Conservation (phyloP, 2,329 filamentous ascomycete genomes). For the Phialophora chinensis region DNA sequence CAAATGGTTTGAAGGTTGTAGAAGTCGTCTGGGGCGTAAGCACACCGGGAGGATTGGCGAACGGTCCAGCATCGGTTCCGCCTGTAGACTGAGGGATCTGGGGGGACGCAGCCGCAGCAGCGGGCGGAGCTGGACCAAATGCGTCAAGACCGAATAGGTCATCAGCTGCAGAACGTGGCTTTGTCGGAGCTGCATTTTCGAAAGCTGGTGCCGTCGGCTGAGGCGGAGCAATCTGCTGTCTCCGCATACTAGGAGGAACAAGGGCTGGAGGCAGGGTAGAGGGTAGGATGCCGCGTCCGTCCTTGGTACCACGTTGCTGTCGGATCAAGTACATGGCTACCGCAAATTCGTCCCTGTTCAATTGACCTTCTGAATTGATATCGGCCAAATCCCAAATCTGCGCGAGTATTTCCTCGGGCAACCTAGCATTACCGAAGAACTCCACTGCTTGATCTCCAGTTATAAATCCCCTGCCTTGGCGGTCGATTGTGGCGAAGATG, state of each 20-base stretch:
- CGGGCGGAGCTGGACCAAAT: constrained; percentile 58
- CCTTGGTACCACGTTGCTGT: constrained; percentile 78
- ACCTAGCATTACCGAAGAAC: constrained; percentile 90
- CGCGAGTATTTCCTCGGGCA: constrained; percentile 86
- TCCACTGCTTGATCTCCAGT: constrained; percentile 92
- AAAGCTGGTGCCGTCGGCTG: constrained; percentile 54
- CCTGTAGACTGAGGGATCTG: constrained; percentile 73
- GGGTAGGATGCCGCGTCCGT: constrained; percentile 68
- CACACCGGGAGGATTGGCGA: constrained; percentile 58
- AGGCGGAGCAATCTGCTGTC: constrained; percentile 50
- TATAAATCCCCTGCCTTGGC: constrained; percentile 78
- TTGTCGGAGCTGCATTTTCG: constrained; percentile 51
- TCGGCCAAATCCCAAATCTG: constrained; percentile 98
- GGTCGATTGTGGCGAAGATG: constrained; percentile 84
- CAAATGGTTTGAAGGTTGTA: constrained; percentile 82
- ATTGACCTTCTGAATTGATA: constrained; percentile 84
- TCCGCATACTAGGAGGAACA: constrained; percentile 83
- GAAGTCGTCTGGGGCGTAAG: constrained; percentile 41
- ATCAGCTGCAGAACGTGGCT: constrained; percentile 82
- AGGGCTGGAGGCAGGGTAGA: constrained; percentile 78
- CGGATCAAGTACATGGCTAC: constrained; percentile 97
- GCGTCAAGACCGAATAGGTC: constrained; percentile 93
- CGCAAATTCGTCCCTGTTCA: constrained; percentile 89
- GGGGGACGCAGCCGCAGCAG: constrained; percentile 48
- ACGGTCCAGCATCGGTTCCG: constrained; percentile 64